phyloP scores from a whole-genome alignment of 768 basidiomycete species.

The Baorangia bicolor region DNA sequence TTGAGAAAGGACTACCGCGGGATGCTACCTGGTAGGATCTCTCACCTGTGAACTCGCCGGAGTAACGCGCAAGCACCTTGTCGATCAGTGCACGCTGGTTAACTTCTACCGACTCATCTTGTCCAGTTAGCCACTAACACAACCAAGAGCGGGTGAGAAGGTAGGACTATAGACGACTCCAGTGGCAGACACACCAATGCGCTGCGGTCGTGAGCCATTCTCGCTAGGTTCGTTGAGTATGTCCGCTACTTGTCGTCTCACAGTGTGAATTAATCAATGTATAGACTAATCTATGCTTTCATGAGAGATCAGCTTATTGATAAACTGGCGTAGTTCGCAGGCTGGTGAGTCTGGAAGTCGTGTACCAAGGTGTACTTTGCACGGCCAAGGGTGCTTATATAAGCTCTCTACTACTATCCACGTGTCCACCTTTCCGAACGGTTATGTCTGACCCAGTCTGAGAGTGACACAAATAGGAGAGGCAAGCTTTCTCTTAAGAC shows the following conservation, averaged over 20 bases:
- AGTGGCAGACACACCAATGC: slow-evolving; percentile 26
- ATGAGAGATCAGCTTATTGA: neutral
- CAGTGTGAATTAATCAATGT: neutral
- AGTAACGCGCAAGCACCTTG: slow-evolving; percentile 94
- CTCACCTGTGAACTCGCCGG: slow-evolving; percentile 84
- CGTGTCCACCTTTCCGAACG: too few relatives aligned
- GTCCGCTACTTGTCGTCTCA: neutral
- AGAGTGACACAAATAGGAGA: too few relatives aligned
- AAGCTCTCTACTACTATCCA: too few relatives aligned
- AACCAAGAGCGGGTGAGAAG: neutral
- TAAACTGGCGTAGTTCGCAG: neutral
- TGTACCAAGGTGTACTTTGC: too few relatives aligned
- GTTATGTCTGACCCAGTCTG: too few relatives aligned
- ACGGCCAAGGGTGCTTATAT: too few relatives aligned
- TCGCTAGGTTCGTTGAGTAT: neutral
- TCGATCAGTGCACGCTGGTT: slow-evolving; percentile 97
- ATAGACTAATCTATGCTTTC: neutral
- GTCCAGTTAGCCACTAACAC: slow-evolving; percentile 53
- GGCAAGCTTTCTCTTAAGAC: too few relatives aligned
- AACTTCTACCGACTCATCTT: slow-evolving; percentile 84
- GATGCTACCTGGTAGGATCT: neutral
- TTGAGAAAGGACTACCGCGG: neutral
- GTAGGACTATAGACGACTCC: neutral
- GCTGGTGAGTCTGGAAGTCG: neutral
- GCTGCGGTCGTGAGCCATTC: slow-evolving; percentile 32